Conservation (phyloP, 306 rosid species). For the Gastrolobium bilobum region DNA sequence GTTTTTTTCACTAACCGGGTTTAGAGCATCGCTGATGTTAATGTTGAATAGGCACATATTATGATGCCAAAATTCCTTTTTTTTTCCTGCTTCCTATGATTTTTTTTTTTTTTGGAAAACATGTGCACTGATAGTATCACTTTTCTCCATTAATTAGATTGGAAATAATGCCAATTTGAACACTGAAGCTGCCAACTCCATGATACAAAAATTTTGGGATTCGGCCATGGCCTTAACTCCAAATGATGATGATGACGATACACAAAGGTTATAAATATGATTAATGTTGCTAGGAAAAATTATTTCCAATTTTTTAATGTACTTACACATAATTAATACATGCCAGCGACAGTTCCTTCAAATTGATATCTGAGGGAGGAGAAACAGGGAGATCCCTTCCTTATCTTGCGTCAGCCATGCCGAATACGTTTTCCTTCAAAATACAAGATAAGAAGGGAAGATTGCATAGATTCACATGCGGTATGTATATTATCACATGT, state of each 20-base stretch:
- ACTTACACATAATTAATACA: conserved; percentile 45
- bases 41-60: conserved; percentile 17
- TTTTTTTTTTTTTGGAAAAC: not conserved
- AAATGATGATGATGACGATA: conserved; percentile 78
- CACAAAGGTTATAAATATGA: conserved; percentile 68
- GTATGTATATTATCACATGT: conserved; percentile 57
- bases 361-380: conserved; percentile 79
- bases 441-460: conserved; percentile 83
- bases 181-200: conserved; percentile 74
- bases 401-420: conserved; percentile 52
- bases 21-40: conserved; percentile 23
- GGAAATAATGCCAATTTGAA: conserved; percentile 70
- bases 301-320: conserved; percentile 24
- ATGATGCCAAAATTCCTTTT: conserved; percentile 3
- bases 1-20: not conserved
- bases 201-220: conserved; percentile 98
- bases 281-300: conserved; percentile 11
- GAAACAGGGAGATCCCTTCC: conserved; percentile 66
- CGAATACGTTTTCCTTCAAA: conserved; percentile 73
- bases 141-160: conserved; percentile 64
- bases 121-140: conserved; percentile 3
- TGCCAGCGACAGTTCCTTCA: conserved; percentile 81
- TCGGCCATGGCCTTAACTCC: conserved; percentile 86
- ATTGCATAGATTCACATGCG: conserved; percentile 85
- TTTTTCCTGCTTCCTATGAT: not conserved